Conservation (phyloP, 441 rosid genomes). For the Gossypium davidsonii region DNA sequence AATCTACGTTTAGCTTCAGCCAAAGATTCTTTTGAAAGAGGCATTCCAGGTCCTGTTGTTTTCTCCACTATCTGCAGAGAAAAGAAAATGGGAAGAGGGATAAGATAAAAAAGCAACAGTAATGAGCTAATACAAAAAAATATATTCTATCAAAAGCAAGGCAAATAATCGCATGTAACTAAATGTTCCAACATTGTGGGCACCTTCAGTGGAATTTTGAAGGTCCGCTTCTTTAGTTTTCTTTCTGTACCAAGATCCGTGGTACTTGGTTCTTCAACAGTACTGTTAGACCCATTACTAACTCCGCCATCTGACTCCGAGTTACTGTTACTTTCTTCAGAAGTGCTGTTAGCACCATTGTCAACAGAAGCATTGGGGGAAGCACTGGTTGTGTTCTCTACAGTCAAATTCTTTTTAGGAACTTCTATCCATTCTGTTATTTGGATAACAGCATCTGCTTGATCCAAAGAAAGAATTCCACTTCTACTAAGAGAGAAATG, state of each 20-base stretch:
- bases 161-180: not conserved
- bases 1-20: conserved; percentile 63
- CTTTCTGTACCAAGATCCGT: conserved; percentile 55
- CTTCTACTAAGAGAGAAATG: conserved; percentile 94
- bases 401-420: conserved; percentile 63
- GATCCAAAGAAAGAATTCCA: conserved; percentile 83
- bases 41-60: conserved; percentile 72
- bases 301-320: conserved; percentile 39
- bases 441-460: conserved; percentile 91
- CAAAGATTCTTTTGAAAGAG: conserved; percentile 56
- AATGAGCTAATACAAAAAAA: not conserved
- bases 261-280: conserved; percentile 42
- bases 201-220: conserved; percentile 86
- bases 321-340: conserved; percentile 48
- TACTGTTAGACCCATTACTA: conserved; percentile 31
- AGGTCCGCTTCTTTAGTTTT: conserved; percentile 75
- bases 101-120: not conserved
- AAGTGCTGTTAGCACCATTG: conserved; percentile 34
- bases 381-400: conserved; percentile 55
- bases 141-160: not conserved
- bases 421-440: conserved; percentile 96
- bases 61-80: conserved; percentile 64
- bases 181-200: conserved; percentile 1
- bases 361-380: conserved; percentile 47
- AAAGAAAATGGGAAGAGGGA: conserved; percentile 2